These are phyloP conservation scores for Populus ilicifolia DNA, from an alignment of 345 rosid genomes.

Conservation along the genomic window DNA sequence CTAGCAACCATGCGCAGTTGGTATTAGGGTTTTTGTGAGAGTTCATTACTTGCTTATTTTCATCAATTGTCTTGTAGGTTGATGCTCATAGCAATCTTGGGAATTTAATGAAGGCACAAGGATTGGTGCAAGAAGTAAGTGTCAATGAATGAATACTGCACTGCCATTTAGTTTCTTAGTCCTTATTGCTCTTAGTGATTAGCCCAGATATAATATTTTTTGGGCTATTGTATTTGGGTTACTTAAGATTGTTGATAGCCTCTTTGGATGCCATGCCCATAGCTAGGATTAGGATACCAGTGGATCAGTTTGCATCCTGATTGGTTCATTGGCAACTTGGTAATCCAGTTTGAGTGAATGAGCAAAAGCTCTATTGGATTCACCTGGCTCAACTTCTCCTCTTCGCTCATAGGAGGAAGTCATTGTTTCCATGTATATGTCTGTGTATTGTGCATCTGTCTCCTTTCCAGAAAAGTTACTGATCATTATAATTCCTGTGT, in stretches of 20 bases:
- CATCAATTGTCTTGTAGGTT: constrained; percentile 48
- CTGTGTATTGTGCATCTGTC: constrained; percentile 21
- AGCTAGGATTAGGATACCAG: constrained; percentile 4
- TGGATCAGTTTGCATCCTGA: constrained; percentile 8
- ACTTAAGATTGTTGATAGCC: not conserved
- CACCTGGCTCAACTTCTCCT: constrained; percentile 22
- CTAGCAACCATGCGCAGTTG: not conserved
- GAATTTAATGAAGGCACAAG: constrained; percentile 92
- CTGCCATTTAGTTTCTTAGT: not conserved
- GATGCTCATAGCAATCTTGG: constrained; percentile 97
- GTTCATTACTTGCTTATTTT: constrained; percentile 4
- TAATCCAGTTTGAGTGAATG: constrained; percentile 17
- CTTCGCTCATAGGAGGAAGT: constrained; percentile 14
- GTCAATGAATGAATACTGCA: constrained; percentile 9
- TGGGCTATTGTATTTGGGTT: constrained; percentile 17
- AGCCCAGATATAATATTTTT: constrained; percentile 9
- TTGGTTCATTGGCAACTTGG: constrained; percentile 3
- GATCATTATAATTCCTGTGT: constrained; percentile 59
- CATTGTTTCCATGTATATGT: constrained; percentile 19
- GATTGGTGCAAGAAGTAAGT: constrained; percentile 93
- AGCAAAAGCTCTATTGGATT: constrained; percentile 13
- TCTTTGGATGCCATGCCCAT: constrained; percentile 5
- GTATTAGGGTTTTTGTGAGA: not conserved
- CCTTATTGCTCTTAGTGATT: not conserved
- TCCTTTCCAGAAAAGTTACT: constrained; percentile 51